Conservation (phyloP, 768 basidiomycete species). For the Sporobolomyces phaffii region DNA sequence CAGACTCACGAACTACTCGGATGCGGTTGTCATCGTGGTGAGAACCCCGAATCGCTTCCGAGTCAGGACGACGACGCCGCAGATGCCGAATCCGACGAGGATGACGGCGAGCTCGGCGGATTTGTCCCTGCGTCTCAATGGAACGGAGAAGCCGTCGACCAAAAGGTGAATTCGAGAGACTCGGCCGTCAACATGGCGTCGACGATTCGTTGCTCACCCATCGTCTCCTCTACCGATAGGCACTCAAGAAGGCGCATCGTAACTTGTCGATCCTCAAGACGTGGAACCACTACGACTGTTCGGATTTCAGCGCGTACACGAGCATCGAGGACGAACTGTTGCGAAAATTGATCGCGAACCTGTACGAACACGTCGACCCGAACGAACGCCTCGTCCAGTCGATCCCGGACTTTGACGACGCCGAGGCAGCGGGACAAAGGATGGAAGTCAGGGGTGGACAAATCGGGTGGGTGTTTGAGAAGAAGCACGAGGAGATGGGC, state of each 20-base stretch:
- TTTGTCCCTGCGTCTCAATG: conserved; percentile 39
- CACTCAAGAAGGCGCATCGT: conserved; percentile 51
- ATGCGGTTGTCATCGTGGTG: conserved; percentile 58
- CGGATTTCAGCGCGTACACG: conserved; percentile 51
- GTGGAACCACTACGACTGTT: conserved; percentile 80
- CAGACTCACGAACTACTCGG: conserved; percentile 88
- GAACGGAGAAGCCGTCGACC: background rate
- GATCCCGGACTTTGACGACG: background rate
- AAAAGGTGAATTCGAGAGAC: background rate
- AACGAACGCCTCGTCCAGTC: background rate
- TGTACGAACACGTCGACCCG: background rate
- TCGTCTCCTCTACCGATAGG: too few species aligned
- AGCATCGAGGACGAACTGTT: conserved; percentile 62
- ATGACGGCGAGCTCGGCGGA: conserved; percentile 4
- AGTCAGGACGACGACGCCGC: conserved; percentile 3
- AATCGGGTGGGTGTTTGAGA: conserved; percentile 29
- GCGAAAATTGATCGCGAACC: conserved; percentile 48
- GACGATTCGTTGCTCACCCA: conserved; percentile 46
- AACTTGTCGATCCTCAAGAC: conserved; percentile 63
- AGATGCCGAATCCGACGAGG: background rate
- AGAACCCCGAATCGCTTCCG: background rate
- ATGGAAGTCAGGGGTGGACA: background rate
- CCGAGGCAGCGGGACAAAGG: background rate
- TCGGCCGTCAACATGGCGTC: background rate
- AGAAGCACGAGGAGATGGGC: conserved; percentile 7